Conservation (phyloP, 805 yeast genomes). For the Nakazawaea siamensis region DNA sequence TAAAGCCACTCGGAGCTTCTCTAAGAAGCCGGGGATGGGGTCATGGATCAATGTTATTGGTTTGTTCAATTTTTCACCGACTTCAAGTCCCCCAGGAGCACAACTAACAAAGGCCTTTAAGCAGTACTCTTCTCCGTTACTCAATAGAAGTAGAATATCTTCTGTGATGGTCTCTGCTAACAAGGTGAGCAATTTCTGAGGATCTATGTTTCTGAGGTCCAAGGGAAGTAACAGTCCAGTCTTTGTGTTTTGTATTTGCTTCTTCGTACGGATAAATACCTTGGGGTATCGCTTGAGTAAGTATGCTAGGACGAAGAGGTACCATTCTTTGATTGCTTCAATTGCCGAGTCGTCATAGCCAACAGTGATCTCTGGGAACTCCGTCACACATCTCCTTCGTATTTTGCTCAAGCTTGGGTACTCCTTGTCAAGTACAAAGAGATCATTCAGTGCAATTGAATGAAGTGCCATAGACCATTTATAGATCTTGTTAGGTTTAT, state of each 20-base stretch:
- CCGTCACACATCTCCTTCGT: conserved; percentile 25
- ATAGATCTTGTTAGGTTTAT: conserved; percentile 35
- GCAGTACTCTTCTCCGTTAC: conserved; percentile 39
- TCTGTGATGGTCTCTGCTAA: conserved; percentile 40
- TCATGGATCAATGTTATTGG: conserved; percentile 49
- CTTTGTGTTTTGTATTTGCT: conserved; percentile 14
- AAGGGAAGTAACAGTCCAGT: conserved; percentile 18
- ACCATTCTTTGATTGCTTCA: conserved; percentile 40
- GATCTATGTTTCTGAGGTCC: conserved; percentile 10
- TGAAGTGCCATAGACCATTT: conserved; percentile 57
- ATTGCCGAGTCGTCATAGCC: conserved; percentile 23
- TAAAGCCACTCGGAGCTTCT: conserved; percentile 49
- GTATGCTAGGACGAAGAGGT: conserved; percentile 31
- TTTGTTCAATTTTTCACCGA: conserved; percentile 39
- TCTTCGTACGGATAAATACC: conserved; percentile 29
- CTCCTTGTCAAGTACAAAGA: conserved; percentile 55
- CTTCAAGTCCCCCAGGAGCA: conserved; percentile 74
- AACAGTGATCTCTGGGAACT: conserved; percentile 24
- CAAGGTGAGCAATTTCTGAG: conserved; percentile 13
- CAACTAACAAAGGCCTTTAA: conserved; percentile 49
- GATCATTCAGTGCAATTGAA: conserved; percentile 38
- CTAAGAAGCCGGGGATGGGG: conserved; percentile 56
- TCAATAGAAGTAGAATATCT: conserved; percentile 49
- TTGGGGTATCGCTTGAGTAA: conserved; percentile 43
- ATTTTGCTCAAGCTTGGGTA: conserved; percentile 37